A percentile compares a stretch with the other conserved stretches of the same genome.
These are phyloP conservation scores for Amoebophrya sp. DNA, from an alignment of 169 alveolate genomes.

Conservation along the genomic window DNA sequence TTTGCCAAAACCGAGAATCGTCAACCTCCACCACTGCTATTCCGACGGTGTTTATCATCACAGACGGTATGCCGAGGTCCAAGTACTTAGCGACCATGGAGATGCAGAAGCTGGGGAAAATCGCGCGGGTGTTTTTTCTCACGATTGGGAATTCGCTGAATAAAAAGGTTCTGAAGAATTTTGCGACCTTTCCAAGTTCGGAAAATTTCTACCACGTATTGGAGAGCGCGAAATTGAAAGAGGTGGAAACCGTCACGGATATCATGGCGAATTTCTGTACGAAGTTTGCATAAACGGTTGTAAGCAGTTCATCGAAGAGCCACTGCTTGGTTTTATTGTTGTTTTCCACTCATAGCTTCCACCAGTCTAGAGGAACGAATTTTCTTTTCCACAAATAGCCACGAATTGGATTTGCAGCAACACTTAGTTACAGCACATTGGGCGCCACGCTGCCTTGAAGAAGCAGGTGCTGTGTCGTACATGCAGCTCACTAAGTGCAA, in stretches of 20 bases:
- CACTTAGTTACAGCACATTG: too few relatives aligned
- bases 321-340: too few relatives aligned
- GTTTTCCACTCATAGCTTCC: too few relatives aligned
- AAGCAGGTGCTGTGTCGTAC: too few relatives aligned
- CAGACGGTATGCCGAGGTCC: background rate
- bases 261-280: background rate
- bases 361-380: too few relatives aligned
- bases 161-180: background rate
- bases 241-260: background rate
- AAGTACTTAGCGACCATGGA: background rate
- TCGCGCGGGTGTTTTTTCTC: background rate
- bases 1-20: background rate
- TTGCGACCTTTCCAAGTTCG: background rate
- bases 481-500: too few relatives aligned
- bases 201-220: background rate
- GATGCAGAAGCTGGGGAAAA: background rate
- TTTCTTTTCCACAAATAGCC: too few relatives aligned
- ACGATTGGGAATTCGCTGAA: background rate
- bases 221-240: background rate
- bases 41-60: background rate
- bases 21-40: background rate
- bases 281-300: too few relatives aligned
- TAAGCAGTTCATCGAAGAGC: too few relatives aligned
- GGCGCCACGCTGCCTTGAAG: too few relatives aligned
- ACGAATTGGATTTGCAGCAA: too few relatives aligned